Evolutionary conservation across 1,139 yeast species (phyloP).

Genomic region (Geotrichum klebahnii): DNA sequence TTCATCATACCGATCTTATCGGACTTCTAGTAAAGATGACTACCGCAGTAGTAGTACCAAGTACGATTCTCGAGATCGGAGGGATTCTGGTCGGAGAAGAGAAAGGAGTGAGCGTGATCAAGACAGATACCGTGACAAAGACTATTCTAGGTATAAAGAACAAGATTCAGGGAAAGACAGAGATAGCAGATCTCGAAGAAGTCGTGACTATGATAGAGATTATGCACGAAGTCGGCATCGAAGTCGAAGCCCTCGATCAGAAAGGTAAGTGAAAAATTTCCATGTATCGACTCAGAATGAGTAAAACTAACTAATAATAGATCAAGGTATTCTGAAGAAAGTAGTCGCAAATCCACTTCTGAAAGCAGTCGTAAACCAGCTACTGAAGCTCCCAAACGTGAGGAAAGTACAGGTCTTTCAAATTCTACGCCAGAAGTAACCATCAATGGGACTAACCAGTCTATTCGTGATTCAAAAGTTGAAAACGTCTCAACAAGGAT

Average conservation of each 20-base stretch:
- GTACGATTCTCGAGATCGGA: constrained; percentile 1
- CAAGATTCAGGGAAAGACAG: constrained; percentile 13
- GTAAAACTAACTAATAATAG: constrained; percentile 2
- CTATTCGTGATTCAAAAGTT: constrained; percentile 3
- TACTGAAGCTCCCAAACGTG: constrained; percentile 31
- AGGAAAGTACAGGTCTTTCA: constrained; percentile 9
- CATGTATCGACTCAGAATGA: neutral
- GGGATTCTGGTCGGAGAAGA: constrained; percentile 14
- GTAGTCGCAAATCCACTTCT: neutral
- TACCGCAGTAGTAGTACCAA: constrained; percentile 7
- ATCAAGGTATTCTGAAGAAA: constrained; percentile 5
- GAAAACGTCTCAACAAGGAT: neutral
- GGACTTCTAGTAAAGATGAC: constrained; percentile 6
- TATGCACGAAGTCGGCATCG: constrained; percentile 7
- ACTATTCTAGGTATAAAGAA: constrained; percentile 17
- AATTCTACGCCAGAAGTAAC: constrained; percentile 2
- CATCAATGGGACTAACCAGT: constrained; percentile 6
- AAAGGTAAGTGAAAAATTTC: constrained; percentile 6
- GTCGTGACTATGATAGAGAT: constrained; percentile 7
- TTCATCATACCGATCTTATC: constrained; percentile 6
- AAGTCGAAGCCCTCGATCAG: constrained; percentile 10
- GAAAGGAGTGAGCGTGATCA: constrained; percentile 23
- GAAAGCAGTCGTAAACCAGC: constrained; percentile 8
- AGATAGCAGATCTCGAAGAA: constrained; percentile 5
- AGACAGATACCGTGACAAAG: constrained; percentile 13